A percentile compares a stretch with the other conserved stretches of the same genome.
phyloP scores from a whole-genome alignment of 768 basidiomycete species.

The Agrocybe praecox region DNA sequence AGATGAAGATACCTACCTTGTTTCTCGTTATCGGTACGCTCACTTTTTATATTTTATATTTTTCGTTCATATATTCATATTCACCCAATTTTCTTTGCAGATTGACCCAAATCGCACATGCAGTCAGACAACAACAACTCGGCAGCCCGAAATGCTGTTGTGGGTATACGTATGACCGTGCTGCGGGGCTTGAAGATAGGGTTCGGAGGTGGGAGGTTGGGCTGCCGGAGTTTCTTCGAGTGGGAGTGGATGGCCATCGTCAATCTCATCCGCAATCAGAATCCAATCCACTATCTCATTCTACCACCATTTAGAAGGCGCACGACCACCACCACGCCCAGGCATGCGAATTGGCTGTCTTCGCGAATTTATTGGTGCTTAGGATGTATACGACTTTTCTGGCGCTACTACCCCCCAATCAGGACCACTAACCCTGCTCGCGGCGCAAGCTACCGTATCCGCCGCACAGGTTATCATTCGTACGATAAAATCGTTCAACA shows the following conservation, averaged over 20 bases:
- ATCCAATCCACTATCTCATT: too few species aligned
- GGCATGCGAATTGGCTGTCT: constrained; percentile 60
- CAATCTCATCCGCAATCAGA: too few species aligned
- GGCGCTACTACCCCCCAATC: constrained; percentile 26
- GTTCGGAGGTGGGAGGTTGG: constrained; percentile 54
- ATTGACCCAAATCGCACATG: constrained; percentile 65
- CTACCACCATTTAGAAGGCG: too few species aligned
- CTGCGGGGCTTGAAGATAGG: constrained; percentile 56
- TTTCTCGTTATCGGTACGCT: constrained; percentile 21
- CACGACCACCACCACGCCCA: constrained; percentile 32
- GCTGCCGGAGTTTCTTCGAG: constrained; percentile 42
- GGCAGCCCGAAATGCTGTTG: constrained; percentile 39
- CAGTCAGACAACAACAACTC: constrained; percentile 51
- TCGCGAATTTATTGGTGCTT: constrained; percentile 62
- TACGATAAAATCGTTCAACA: constrained; percentile 45
- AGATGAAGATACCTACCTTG: constrained; percentile 14
- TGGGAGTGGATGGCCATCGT: constrained; percentile 30
- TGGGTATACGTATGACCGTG: constrained; percentile 63
- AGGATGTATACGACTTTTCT: constrained; percentile 73
- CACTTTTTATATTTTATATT: constrained; percentile 3
- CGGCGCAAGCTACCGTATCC: constrained; percentile 50
- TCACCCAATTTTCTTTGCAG: too few species aligned
- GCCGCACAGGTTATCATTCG: constrained; percentile 69
- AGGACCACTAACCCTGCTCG: constrained; percentile 58
- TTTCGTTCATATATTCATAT: neutral